Percentiles rank a stretch among this genome's conserved stretches.
These are phyloP conservation scores for Raddia distichophylla DNA, from an alignment of 176 grass and related monocot genomes.

Conservation along the genomic window DNA sequence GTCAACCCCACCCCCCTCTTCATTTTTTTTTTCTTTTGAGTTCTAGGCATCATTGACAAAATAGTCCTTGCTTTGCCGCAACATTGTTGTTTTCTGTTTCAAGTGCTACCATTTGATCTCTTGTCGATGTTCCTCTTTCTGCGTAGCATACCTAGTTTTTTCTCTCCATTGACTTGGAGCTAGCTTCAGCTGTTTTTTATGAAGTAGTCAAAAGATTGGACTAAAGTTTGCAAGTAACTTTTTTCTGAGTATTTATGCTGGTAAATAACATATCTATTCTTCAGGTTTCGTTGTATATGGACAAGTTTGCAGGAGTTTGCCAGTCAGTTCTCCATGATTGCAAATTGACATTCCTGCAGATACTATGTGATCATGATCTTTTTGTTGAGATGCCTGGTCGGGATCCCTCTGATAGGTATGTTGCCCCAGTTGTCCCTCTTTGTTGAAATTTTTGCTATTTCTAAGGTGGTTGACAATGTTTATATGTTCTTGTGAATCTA, in stretches of 20 bases:
- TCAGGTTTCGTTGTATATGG: constrained; percentile 97
- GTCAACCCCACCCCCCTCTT: background rate
- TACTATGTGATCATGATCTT: constrained; percentile 98
- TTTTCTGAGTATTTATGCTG: constrained; percentile 1
- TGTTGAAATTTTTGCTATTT: constrained; percentile 33
- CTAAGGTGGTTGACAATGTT: constrained; percentile 16
- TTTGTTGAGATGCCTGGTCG: constrained; percentile 99
- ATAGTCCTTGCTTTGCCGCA: constrained; percentile 27
- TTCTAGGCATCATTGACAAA: constrained; percentile 23
- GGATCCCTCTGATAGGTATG: constrained; percentile 96
- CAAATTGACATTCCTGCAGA: constrained; percentile 97
- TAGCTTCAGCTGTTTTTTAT: background rate
- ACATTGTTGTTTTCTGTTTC: constrained; percentile 4
- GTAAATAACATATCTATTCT: constrained; percentile 34
- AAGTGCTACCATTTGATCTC: background rate
- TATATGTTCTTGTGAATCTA: constrained; percentile 32
- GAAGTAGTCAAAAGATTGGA: background rate
- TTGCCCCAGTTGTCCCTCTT: background rate
- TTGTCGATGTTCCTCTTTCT: constrained; percentile 5
- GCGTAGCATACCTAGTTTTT: background rate
- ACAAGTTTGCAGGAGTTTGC: constrained; percentile 99
- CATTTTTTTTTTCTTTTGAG: constrained; percentile 29
- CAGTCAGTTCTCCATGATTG: constrained; percentile 97
- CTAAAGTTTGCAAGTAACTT: constrained; percentile 8
- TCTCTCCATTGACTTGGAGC: background rate